Evolutionary conservation across 208 protist genomes (phyloP), one percentile per base, ranked within the genome.

Genomic region (Naegleria lovaniensis): DNA sequence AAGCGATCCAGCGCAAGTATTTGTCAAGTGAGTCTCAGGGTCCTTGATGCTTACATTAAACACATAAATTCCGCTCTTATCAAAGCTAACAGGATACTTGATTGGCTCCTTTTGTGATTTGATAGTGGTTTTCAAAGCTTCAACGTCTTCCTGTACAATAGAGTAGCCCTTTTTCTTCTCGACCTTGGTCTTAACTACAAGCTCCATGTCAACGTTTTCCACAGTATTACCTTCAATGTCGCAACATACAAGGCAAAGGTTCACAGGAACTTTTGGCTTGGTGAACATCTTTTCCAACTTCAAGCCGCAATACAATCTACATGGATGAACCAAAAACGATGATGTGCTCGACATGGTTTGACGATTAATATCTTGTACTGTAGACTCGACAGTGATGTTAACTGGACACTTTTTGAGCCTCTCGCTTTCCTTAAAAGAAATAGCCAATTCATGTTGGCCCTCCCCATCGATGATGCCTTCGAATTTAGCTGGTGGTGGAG

Each of bases 281-380:
- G 33, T 5, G 38, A 58, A 90, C 9, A 39, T 33, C 29, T 84
- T 84, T 15, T 41, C 38, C 5, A 43, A 40, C 25, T 41, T 76
- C 1, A 79, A 11, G 25, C 89, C 89, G 25, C 79, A 55, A 59
- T 90, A 90, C 6, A n/a, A 43, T 11, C 38, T 83, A 16, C 36
- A 90, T 40, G 89, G 89, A 83, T 90, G 89, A 16, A 90, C 29
- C 29, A 85, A 11, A 25, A 90, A 43, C 9, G 4, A 38, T 16
- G 89, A 25, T 39, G 29, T 38, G 6, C 52, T 83, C 13, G 13
- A n/a, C 5, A 90, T 90, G 13, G 55, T 83, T 85, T 90, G 89
- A 9, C 33, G 36, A 25, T 83, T 90, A 67, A 90, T 76, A 25
- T 90, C 89, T 84, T 52, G 75, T 7, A 76, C 89, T 40, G 3